Conservation (phyloP, 2,329 filamentous ascomycete species). For the Fusarium palustre region DNA sequence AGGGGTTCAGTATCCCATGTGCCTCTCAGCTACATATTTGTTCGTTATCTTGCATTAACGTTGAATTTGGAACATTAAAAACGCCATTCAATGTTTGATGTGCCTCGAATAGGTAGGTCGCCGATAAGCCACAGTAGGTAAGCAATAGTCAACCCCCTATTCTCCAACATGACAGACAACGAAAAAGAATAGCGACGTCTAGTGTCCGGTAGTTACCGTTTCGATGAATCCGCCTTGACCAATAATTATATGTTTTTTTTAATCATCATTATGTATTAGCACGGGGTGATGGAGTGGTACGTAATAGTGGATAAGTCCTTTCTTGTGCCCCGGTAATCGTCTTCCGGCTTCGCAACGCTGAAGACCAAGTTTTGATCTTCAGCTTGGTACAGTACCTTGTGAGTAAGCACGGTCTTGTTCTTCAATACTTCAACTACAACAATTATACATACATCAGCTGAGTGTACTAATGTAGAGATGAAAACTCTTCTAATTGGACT, state of each 20-base stretch:
- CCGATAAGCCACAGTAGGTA: background rate
- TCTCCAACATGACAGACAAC: background rate
- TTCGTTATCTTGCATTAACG: background rate
- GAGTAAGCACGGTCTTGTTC: background rate
- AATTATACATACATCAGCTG: background rate
- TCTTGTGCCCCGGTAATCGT: background rate
- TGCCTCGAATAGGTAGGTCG: constrained; percentile 1
- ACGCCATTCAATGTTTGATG: background rate
- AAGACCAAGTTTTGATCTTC: background rate
- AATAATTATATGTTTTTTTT: background rate
- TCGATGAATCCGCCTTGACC: background rate
- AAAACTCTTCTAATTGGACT: background rate
- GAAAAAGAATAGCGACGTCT: background rate
- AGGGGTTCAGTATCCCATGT: constrained; percentile 4
- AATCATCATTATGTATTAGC: background rate
- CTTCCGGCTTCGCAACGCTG: background rate
- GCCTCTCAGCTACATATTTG: background rate
- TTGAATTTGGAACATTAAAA: background rate
- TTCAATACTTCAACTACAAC: background rate
- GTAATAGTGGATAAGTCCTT: background rate
- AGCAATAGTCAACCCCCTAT: background rate
- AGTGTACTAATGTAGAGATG: background rate
- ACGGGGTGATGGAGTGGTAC: background rate
- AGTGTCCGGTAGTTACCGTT: background rate
- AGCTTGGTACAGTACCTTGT: background rate